A percentile compares a stretch with the other conserved stretches of the same genome.
phyloP scores from a whole-genome alignment of 768 basidiomycete genomes.

The Trametes punicea region DNA sequence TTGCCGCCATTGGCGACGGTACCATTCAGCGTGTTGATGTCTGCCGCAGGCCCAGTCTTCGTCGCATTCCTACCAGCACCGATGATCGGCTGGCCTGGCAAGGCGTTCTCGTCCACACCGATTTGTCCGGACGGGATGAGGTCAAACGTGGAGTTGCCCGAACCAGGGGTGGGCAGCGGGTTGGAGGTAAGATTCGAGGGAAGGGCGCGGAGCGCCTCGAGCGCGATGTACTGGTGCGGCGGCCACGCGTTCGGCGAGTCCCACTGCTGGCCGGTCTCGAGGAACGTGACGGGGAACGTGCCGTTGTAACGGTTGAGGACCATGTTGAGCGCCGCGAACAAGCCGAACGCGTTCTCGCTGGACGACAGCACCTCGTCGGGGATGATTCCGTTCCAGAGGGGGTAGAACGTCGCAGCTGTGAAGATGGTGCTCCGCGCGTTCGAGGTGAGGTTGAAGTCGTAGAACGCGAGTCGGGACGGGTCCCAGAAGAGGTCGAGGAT shows the following conservation, averaged over 20 bases:
- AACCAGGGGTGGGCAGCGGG: slow-evolving; percentile 47
- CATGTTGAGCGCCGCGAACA: slow-evolving; percentile 73
- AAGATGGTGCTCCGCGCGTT: slow-evolving; percentile 63
- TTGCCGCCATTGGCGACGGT: slow-evolving; percentile 71
- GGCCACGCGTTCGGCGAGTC: slow-evolving; percentile 91
- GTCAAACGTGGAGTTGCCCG: slow-evolving; percentile 56
- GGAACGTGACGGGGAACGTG: slow-evolving; percentile 75
- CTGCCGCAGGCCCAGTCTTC: slow-evolving; percentile 49
- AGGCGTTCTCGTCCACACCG: slow-evolving; percentile 61
- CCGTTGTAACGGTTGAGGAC: slow-evolving; percentile 86
- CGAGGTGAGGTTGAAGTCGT: slow-evolving; percentile 81
- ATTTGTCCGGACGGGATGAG: slow-evolving; percentile 81
- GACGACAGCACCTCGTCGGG: slow-evolving; percentile 64
- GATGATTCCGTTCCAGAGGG: slow-evolving; percentile 83
- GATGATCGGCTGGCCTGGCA: slow-evolving; percentile 65
- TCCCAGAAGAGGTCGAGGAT: slow-evolving; percentile 91
- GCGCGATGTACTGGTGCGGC: slow-evolving; percentile 76
- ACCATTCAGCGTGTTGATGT: slow-evolving; percentile 53
- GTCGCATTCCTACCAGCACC: slow-evolving; percentile 45
- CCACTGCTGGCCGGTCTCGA: slow-evolving; percentile 82
- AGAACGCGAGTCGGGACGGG: slow-evolving; percentile 75
- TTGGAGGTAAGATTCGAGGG: slow-evolving; percentile 67
- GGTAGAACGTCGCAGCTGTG: slow-evolving; percentile 77
- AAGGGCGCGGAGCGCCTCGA: slow-evolving; percentile 72
- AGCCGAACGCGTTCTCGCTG: slow-evolving; percentile 58